These are phyloP conservation scores for Pythium rishiriense DNA, from an alignment of 352 stramenopile genomes.

Conservation along the genomic window DNA sequence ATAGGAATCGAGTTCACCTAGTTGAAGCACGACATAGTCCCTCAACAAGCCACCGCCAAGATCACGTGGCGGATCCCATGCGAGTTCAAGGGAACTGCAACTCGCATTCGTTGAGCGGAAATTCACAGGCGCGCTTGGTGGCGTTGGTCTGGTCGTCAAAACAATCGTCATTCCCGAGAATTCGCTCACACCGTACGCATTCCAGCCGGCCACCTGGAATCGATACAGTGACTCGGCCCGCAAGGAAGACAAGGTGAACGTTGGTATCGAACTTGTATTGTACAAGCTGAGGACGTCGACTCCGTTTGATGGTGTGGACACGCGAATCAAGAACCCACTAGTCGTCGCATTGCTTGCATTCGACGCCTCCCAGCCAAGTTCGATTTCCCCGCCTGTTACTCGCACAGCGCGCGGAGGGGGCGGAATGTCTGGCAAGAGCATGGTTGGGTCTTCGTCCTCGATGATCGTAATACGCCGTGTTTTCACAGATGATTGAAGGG, in stretches of 20 bases:
- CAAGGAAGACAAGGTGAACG: conserved; percentile 47
- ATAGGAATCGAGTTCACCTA: conserved; percentile 3
- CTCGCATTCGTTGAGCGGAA: conserved; percentile 11
- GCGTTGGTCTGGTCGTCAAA: conserved; percentile 34
- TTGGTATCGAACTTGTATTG: conserved; percentile 29
- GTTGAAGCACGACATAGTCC: conserved; percentile 27
- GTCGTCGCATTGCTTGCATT: background rate
- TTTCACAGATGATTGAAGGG: conserved; percentile 16
- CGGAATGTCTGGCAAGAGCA: conserved; percentile 28
- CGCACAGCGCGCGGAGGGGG: conserved; percentile 13
- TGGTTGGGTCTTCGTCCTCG: conserved; percentile 48
- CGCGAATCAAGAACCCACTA: conserved; percentile 43
- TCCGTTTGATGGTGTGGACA: conserved; percentile 19
- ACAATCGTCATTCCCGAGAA: conserved; percentile 31
- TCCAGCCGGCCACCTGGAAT: conserved; percentile 52
- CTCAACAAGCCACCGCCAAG: conserved; percentile 37
- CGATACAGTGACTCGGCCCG: conserved; percentile 31
- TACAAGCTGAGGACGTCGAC: conserved; percentile 37
- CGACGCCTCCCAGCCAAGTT: conserved; percentile 33
- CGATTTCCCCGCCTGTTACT: conserved; percentile 51
- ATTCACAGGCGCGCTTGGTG: conserved; percentile 29
- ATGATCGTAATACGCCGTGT: conserved; percentile 38
- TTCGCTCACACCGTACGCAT: conserved; percentile 39
- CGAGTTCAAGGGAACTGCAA: conserved; percentile 29
- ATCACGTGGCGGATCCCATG: conserved; percentile 44